These are phyloP conservation scores for Hordeum pubiflorum DNA, from an alignment of 202 grass and related monocot genomes.

Conservation along the genomic window DNA sequence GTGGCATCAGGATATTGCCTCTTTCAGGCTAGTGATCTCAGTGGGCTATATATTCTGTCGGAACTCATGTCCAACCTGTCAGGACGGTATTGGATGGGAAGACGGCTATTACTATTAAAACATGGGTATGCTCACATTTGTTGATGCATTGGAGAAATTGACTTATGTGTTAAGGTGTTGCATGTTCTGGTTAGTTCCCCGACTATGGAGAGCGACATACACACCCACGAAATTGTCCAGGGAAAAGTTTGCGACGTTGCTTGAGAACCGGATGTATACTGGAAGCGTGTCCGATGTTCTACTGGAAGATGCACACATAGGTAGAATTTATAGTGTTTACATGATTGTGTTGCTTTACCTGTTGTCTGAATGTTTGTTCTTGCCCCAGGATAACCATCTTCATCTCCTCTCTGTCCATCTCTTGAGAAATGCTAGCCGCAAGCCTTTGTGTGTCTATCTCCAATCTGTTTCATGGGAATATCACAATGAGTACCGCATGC, in stretches of 20 bases:
- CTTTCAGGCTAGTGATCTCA: not conserved
- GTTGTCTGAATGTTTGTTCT: conserved; percentile 48
- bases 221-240: not conserved
- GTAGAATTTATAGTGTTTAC: not conserved
- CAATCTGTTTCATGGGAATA: conserved; percentile 22
- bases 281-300: not conserved
- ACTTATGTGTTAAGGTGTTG: not conserved
- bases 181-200: not conserved
- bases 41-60: too few species aligned
- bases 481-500: not conserved
- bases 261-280: fast-evolving
- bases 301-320: not conserved
- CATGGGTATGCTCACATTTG: not conserved
- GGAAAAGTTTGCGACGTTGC: not conserved
- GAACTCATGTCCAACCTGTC: not conserved
- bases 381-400: conserved; percentile 45
- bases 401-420: conserved; percentile 49
- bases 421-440: not conserved
- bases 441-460: not conserved
- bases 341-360: conserved; percentile 12
- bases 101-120: not conserved
- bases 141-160: not conserved
- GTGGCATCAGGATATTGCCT: not conserved
- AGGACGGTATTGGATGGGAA: not conserved
- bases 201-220: not conserved